phyloP scores from a whole-genome alignment of 78 protist species.

The Kipferlia bialata region DNA sequence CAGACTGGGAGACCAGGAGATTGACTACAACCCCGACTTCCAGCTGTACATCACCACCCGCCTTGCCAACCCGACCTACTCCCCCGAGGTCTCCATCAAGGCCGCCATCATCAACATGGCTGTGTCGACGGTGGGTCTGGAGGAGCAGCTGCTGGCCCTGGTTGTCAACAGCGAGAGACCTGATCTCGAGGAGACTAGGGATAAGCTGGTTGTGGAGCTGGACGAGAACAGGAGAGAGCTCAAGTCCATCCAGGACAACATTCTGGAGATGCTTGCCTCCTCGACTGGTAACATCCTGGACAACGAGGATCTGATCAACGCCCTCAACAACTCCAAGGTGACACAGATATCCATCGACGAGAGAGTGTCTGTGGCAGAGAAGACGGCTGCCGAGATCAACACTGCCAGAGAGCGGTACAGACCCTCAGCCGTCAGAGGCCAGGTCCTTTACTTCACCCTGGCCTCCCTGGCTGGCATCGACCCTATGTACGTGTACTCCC shows the following conservation, averaged over 20 bases:
- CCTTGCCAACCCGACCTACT: constrained; percentile 45
- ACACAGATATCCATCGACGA: constrained; percentile 27
- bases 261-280: constrained; percentile 37
- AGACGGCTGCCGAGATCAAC: constrained; percentile 27
- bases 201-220: constrained; percentile 25
- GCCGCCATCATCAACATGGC: constrained; percentile 50
- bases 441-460: constrained; percentile 16
- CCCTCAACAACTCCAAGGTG: constrained; percentile 33
- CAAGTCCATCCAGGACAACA: constrained; percentile 34
- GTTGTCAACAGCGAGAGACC: constrained; percentile 36
- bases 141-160: constrained; percentile 42
- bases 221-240: constrained; percentile 28
- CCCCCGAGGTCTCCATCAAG: constrained; percentile 45
- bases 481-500: constrained; percentile 52
- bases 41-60: constrained; percentile 38
- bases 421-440: constrained; percentile 6
- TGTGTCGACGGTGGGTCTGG: constrained; percentile 45
- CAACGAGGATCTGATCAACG: constrained; percentile 36
- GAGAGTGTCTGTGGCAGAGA: constrained; percentile 16
- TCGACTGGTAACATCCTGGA: constrained; percentile 45
- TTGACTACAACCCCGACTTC: constrained; percentile 41
- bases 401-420: constrained; percentile 22
- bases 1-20: constrained; percentile 29
- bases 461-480: constrained; percentile 26
- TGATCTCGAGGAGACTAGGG: constrained; percentile 34